Evolutionary conservation across 352 stramenopile species (phyloP).

Genomic region (Pythium grandisporangium): DNA sequence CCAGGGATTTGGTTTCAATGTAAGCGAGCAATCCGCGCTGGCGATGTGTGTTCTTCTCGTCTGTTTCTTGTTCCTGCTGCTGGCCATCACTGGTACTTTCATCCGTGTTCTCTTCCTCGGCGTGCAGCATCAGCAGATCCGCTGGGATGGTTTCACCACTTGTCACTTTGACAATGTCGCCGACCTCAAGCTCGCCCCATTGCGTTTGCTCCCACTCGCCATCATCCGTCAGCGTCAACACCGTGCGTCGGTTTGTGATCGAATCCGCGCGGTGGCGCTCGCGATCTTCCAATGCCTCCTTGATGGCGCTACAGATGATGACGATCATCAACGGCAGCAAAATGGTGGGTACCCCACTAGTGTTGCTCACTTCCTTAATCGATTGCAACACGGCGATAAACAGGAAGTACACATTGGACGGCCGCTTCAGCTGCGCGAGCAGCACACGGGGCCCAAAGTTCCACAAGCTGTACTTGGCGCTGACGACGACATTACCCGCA

Average conservation of each 20-base stretch:
- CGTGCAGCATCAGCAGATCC: constrained; percentile 60
- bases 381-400: constrained; percentile 79
- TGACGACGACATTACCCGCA: constrained; percentile 61
- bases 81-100: constrained; percentile 10
- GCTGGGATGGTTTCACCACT: constrained; percentile 56
- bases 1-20: constrained; percentile 79
- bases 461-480: constrained; percentile 72
- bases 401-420: constrained; percentile 82
- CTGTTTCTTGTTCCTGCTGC: background rate
- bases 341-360: constrained; percentile 73
- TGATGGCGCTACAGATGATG: constrained; percentile 74
- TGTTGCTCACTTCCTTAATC: constrained; percentile 81
- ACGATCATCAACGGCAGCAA: constrained; percentile 65
- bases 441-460: constrained; percentile 73
- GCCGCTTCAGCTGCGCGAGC: constrained; percentile 59
- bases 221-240: constrained; percentile 31
- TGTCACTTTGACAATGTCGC: constrained; percentile 71
- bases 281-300: constrained; percentile 76
- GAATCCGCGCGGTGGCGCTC: constrained; percentile 65
- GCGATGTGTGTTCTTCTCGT: background rate
- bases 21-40: constrained; percentile 48
- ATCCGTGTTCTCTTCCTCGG: constrained; percentile 40
- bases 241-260: constrained; percentile 57
- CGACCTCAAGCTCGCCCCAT: constrained; percentile 68
- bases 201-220: constrained; percentile 38